Evolutionary conservation across 495 filamentous ascomycete genomes (phyloP), one percentile per base, ranked within the genome.

Genomic region (Tuber calosporum): DNA sequence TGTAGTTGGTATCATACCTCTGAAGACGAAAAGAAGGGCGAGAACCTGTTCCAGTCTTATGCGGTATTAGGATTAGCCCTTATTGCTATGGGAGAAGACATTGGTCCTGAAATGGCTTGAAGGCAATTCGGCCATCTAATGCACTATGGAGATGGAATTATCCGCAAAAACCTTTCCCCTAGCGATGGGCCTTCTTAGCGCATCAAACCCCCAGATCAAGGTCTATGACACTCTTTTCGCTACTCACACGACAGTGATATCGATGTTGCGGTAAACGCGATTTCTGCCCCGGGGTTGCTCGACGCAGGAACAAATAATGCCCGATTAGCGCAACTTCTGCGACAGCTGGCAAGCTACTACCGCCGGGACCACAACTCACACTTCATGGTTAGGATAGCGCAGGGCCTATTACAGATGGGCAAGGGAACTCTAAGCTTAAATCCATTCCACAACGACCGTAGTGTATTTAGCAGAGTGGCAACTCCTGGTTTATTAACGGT

Each of bases 201-300:
- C 95, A 38, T 96, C 93, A 85, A 99, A 98, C 84, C 95, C 95
- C 11, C 96, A 98, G 82, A 99, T 99, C 94, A 99, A 98, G 86
- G 91, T 99, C 43, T 99, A 99, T 84, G 95, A 99, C 82, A 98
- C 95, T 0, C 84, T 99, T 34, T 98, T n/a, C 87, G 95, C 75
- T 99, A 99, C 85, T 94, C 90, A 76, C 95, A 99, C 87, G 95
- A 99, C 84, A 99, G 96, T 78, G 95, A 99, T 85, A 96, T 95
- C 81, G 95, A 99, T 79, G 95, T 99, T 48, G 95, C 95, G 39
- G 89, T 99, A 82, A 99, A 97, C 80, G 94, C 95, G 82, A 98
- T 99, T 82, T 97, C 98, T 80, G 94, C 95, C 77, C 98, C 98
- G 95, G 95, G 95, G 82, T 88, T 99, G 69, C 87, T 97, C 40